Evolutionary conservation across 768 basidiomycete species (phyloP).

Genomic region (Mycena crocata): DNA sequence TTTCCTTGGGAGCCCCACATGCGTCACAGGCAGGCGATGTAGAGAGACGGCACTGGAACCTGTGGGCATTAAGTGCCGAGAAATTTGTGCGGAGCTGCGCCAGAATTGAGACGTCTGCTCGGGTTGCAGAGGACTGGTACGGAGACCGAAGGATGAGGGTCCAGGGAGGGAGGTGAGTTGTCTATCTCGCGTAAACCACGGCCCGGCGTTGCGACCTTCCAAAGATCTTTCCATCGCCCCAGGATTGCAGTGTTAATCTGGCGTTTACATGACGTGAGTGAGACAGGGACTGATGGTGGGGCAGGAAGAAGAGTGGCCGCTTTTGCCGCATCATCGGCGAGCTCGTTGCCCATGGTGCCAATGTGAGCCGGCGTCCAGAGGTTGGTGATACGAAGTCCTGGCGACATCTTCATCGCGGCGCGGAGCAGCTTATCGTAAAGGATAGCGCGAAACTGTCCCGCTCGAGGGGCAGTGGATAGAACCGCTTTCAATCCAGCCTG

Average conservation of each 20-base stretch:
- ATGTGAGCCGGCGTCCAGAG: constrained; percentile 8
- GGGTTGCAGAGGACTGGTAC: neutral
- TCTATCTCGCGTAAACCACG: neutral
- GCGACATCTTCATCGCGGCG: neutral
- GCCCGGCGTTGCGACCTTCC: neutral
- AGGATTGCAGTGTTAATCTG: neutral
- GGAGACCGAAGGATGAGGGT: neutral
- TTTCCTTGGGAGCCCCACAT: constrained; percentile 2
- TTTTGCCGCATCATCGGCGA: constrained; percentile 2
- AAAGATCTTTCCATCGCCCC: neutral
- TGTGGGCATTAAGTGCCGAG: neutral
- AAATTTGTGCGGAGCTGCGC: neutral
- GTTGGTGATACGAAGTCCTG: neutral
- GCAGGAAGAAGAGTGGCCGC: neutral
- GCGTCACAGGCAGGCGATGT: constrained; percentile 6
- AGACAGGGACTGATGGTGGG: neutral
- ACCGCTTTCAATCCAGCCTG: neutral
- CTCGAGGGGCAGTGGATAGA: neutral
- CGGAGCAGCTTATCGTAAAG: too few relatives aligned
- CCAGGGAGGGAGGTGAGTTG: neutral
- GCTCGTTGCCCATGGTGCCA: neutral
- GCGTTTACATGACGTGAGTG: neutral
- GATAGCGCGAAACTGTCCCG: constrained; percentile 4
- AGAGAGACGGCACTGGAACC: neutral
- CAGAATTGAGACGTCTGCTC: neutral